Base-by-base conservation (phyloP, 208 protist species). In the Wallacemonas rigidus region DNA sequence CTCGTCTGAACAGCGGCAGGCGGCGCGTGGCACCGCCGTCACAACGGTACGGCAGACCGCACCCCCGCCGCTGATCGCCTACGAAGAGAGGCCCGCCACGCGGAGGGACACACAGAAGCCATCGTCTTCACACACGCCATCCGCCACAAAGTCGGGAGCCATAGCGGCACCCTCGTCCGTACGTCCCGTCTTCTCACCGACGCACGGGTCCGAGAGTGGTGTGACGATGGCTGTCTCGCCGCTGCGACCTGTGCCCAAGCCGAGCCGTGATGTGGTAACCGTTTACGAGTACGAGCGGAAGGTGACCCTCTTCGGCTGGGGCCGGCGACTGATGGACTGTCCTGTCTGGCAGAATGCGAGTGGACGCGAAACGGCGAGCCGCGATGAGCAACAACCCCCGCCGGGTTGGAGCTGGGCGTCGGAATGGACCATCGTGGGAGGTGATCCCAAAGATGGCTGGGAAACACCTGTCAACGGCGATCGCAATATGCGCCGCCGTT, bases 201-300 rank as follows among this genome's bases (percentile, higher is more conserved):
- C 53, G 53, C 41, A 38, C 9, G 12, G 41, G 15, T 4, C 60
- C 41, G 36, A 38, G n/a, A 48, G 9, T 8, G 3, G 41, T 17
- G 43, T 35, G n/a, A 11, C 36, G 5, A 36, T 65, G 60, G 60
- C 60, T 7, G 36, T 65, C 4, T 65, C 60, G 36, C 60, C 60
- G 26, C 60, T 65, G 40, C 38, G 60, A 3, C 41, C 38, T 3
- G 15, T 41, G 3, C 12, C 43, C 5, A 15, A 3, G 47, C 60
- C 6, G 9, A 14, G 3, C 12, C 60, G 47, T 26, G 48, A 69
- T 9, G 67, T 72, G 12, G 74, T 87, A 17, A 68, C 71, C 44
- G 39, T 92, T 3, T 92, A 86, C 79, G 88, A 95, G 75, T 88
- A 91, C 71, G 79, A 95, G 53, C 72, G 74, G 17, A 81, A 85